A percentile compares a stretch with the other conserved stretches of the same genome.
Conservation (phyloP, 192 early-diverging fungal genomes). For the Coemansia sp. region DNA sequence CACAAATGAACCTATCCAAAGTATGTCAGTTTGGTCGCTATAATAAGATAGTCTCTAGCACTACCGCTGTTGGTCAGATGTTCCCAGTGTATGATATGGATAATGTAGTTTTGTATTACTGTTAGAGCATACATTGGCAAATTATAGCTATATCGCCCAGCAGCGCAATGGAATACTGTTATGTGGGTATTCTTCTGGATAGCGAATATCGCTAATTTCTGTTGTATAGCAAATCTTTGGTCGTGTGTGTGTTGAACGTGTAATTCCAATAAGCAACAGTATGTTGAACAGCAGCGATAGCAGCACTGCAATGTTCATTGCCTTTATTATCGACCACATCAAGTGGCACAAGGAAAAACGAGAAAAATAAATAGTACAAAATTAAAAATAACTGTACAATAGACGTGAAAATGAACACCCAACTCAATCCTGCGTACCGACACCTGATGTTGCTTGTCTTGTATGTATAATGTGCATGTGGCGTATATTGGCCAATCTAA, state of each 20-base stretch:
- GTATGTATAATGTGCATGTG: slow-evolving; percentile 3
- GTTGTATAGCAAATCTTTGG: slow-evolving; percentile 19
- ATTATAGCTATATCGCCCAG: slow-evolving; percentile 14
- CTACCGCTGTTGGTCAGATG: too few relatives aligned
- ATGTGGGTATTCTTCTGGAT: slow-evolving; percentile 13
- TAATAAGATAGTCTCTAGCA: too few relatives aligned
- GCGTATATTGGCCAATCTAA: slow-evolving; percentile 9
- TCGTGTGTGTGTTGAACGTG: slow-evolving; percentile 9
- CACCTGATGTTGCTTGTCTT: not conserved
- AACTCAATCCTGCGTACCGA: not conserved
- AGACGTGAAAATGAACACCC: slow-evolving; percentile 1
- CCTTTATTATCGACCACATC: slow-evolving; percentile 29
- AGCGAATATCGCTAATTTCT: slow-evolving; percentile 27
- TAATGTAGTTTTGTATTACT: too few relatives aligned
- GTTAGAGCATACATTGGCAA: not conserved
- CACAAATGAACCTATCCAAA: too few relatives aligned
- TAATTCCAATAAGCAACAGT: slow-evolving; percentile 25
- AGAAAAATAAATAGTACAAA: not conserved
- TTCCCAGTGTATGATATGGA: too few relatives aligned
- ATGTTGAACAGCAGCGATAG: slow-evolving; percentile 34
- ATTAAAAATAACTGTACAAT: slow-evolving; percentile 1
- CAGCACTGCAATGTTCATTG: slow-evolving; percentile 31
- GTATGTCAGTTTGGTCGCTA: too few relatives aligned
- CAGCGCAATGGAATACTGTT: slow-evolving; percentile 10
- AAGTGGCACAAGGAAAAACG: slow-evolving; percentile 2